phyloP scores from a whole-genome alignment of 768 basidiomycete species.

The Cytidiella melzeri region DNA sequence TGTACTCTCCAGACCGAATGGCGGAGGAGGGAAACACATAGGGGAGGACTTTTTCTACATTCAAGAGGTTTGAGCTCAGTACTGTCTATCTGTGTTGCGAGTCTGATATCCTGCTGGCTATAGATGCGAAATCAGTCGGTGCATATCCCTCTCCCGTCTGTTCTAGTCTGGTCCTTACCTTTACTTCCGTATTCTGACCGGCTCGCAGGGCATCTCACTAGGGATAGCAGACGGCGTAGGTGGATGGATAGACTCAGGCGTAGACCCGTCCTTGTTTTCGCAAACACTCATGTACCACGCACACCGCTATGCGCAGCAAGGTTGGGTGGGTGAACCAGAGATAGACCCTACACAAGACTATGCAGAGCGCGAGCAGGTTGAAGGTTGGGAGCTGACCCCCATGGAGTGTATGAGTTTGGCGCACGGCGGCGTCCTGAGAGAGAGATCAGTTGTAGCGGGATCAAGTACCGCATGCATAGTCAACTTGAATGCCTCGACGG shows the following conservation, averaged over 20 bases:
- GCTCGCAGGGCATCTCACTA: slow-evolving; percentile 61
- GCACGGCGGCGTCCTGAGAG: slow-evolving; percentile 63
- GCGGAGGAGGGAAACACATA: slow-evolving; percentile 32
- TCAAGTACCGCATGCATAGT: slow-evolving; percentile 81
- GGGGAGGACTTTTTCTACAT: slow-evolving; percentile 66
- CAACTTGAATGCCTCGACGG: slow-evolving; percentile 69
- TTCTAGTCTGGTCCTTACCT: slow-evolving; percentile 11
- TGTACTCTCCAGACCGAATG: slow-evolving; percentile 44
- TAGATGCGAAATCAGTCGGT: slow-evolving; percentile 81
- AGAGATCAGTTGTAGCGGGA: slow-evolving; percentile 48
- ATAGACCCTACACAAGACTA: slow-evolving; percentile 72
- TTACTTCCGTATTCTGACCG: slow-evolving; percentile 3
- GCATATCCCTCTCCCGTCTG: slow-evolving; percentile 28
- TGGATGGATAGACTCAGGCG: slow-evolving; percentile 79
- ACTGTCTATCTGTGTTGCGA: neutral
- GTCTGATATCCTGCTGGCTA: too few species aligned
- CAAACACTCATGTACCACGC: slow-evolving; percentile 90
- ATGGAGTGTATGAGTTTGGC: slow-evolving; percentile 67
- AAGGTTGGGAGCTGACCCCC: slow-evolving; percentile 65
- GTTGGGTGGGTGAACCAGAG: slow-evolving; percentile 83
- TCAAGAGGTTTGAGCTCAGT: slow-evolving; percentile 67
- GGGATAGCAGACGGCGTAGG: slow-evolving; percentile 93
- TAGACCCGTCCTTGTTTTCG: slow-evolving; percentile 86
- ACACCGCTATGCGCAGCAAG: slow-evolving; percentile 60
- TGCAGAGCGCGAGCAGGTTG: slow-evolving; percentile 55